phyloP scores from a whole-genome alignment of 1,284 basidiomycete genomes.

The Heterobasidion occidentale region DNA sequence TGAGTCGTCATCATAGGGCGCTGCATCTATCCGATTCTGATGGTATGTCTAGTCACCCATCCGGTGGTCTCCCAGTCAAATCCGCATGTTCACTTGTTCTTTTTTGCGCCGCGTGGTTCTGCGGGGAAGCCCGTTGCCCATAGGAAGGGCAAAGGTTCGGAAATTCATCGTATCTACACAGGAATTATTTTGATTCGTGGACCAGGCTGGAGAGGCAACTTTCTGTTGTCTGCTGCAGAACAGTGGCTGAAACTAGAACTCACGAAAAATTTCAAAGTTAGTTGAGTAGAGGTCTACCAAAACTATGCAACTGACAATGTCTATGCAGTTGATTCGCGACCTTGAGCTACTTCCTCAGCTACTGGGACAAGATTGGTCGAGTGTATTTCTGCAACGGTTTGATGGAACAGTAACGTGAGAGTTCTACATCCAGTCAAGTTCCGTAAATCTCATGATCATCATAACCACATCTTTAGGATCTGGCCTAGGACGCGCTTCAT shows the following conservation, averaged over 20 bases:
- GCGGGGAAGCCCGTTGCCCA: constrained; percentile 93
- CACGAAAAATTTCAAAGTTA: constrained; percentile 88
- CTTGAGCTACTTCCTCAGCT: constrained; percentile 85
- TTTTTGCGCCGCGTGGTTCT: constrained; percentile 91
- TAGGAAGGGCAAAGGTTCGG: constrained; percentile 78
- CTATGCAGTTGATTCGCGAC: constrained; percentile 75
- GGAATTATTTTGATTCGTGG: not conserved
- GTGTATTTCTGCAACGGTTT: constrained; percentile 87
- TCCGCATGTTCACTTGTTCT: constrained; percentile 97
- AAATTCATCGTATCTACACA: not conserved
- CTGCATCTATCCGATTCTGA: not conserved
- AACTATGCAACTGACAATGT: not conserved
- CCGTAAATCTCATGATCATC: not conserved
- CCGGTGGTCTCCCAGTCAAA: constrained; percentile 96
- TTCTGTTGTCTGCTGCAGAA: constrained; percentile 85
- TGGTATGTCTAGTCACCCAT: constrained; percentile 66
- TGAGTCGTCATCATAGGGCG: constrained; percentile 15
- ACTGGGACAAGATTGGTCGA: constrained; percentile 91
- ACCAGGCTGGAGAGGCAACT: constrained; percentile 91
- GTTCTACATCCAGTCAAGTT: not conserved
- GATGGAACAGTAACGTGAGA: constrained; percentile 75
- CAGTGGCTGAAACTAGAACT: constrained; percentile 93
- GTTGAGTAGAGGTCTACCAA: not conserved
- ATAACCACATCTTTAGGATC: constrained; percentile 43
- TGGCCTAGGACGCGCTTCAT: constrained; percentile 78